Percentiles rank a stretch among this genome's conserved stretches.
These are phyloP conservation scores for Trichoderma cornu-damae DNA, from an alignment of 2,329 filamentous ascomycete species.

Conservation along the genomic window DNA sequence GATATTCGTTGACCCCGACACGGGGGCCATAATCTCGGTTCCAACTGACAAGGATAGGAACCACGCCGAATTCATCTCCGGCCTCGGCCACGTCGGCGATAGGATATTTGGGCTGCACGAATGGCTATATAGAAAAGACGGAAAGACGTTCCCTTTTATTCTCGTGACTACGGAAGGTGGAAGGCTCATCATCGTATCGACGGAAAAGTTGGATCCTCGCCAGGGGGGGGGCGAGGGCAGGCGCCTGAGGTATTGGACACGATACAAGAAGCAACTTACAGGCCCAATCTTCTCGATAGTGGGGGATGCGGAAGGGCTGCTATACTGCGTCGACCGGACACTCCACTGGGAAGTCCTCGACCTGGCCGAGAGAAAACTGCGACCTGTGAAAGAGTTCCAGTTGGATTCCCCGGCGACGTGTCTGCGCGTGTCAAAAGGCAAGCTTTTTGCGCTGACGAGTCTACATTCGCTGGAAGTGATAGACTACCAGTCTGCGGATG, in stretches of 20 bases:
- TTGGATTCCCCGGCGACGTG: conserved; percentile 51
- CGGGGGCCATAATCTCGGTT: conserved; percentile 47
- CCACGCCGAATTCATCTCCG: conserved; percentile 46
- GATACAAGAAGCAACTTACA: conserved; percentile 42
- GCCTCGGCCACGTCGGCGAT: conserved; percentile 53
- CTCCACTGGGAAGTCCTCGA: conserved; percentile 56
- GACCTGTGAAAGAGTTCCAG: conserved; percentile 40
- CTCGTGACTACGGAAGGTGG: conserved; percentile 54
- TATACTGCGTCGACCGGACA: conserved; percentile 49
- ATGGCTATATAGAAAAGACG: conserved; percentile 56
- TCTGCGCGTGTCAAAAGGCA: conserved; percentile 44
- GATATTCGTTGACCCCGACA: conserved; percentile 52
- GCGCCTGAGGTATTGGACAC: conserved; percentile 48
- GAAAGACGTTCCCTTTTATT: conserved; percentile 57
- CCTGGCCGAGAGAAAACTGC: conserved; percentile 46
- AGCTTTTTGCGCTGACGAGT: conserved; percentile 48
- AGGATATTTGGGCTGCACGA: conserved; percentile 57
- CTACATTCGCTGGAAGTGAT: conserved; percentile 54
- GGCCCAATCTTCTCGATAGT: conserved; percentile 53
- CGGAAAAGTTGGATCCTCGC: conserved; percentile 30
- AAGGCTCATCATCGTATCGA: conserved; percentile 51
- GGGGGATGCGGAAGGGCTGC: conserved; percentile 50
- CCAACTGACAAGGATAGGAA: conserved; percentile 41
- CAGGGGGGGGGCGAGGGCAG: conserved; percentile 21
- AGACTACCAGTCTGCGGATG: conserved; percentile 40